Evolutionary conservation across 345 rosid species (phyloP).

Genomic region (Camelina laxa): DNA sequence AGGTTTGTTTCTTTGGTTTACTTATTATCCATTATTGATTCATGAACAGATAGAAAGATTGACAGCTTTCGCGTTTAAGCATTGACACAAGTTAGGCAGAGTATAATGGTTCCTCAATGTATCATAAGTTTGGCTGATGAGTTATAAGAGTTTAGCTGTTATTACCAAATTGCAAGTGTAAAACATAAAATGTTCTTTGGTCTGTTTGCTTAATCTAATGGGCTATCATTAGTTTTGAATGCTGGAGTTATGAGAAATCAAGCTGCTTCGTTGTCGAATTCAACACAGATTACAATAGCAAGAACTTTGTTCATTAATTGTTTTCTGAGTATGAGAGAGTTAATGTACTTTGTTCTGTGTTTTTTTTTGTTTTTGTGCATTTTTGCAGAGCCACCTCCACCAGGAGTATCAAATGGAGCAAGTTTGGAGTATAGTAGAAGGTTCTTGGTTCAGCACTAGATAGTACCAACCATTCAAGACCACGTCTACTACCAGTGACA

Average conservation of each 20-base stretch:
- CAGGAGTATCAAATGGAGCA: constrained; percentile 66
- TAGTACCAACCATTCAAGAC: constrained; percentile 58
- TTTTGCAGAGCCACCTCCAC: constrained; percentile 55
- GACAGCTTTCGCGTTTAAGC: neutral
- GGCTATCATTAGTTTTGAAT: too few relatives aligned
- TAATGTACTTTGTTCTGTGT: neutral
- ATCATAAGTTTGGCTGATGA: constrained; percentile 4
- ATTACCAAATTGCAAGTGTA: too few relatives aligned
- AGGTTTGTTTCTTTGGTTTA: constrained; percentile 43
- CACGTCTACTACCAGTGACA: constrained; percentile 53
- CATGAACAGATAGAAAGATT: neutral
- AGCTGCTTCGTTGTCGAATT: constrained; percentile 3
- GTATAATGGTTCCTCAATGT: neutral
- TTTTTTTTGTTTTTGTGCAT: neutral
- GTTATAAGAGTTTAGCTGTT: neutral
- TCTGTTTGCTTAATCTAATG: too few relatives aligned
- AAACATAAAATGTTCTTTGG: too few relatives aligned
- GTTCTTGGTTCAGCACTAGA: constrained; percentile 64
- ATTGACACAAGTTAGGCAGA: neutral
- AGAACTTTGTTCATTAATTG: neutral
- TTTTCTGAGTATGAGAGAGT: neutral
- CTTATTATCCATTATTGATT: neutral
- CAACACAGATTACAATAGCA: neutral
- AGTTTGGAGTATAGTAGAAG: constrained; percentile 66
- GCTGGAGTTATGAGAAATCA: neutral